Evolutionary conservation across 805 yeast species (phyloP).

Genomic region (Kodamaea hsintzibuensis): DNA sequence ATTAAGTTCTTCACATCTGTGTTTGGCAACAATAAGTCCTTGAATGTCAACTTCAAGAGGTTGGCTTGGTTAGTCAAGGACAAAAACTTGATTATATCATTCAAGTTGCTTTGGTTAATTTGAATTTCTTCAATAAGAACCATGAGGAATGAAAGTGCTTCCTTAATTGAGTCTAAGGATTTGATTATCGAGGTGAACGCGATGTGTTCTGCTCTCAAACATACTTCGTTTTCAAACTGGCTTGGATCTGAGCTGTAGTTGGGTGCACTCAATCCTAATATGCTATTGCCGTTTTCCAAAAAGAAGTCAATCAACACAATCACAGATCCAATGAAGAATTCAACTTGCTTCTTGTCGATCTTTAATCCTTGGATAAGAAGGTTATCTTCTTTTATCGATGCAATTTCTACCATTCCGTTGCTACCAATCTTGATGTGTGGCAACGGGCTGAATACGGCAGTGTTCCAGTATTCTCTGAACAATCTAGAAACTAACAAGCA

Average conservation of each 20-base stretch:
- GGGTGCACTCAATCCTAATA: conserved; percentile 64
- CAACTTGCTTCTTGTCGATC: conserved; percentile 53
- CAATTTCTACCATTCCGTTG: conserved; percentile 37
- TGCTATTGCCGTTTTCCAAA: conserved; percentile 59
- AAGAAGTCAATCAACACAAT: conserved; percentile 70
- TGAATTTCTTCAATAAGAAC: conserved; percentile 75
- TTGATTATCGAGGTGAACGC: conserved; percentile 79
- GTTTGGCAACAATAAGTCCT: conserved; percentile 73
- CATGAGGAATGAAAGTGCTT: conserved; percentile 84
- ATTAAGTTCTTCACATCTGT: conserved; percentile 63
- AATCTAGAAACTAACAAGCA: conserved; percentile 76
- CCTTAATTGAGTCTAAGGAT: conserved; percentile 76
- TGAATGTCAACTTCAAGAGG: conserved; percentile 65
- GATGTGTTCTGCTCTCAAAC: conserved; percentile 86
- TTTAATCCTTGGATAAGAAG: conserved; percentile 46
- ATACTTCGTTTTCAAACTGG: conserved; percentile 59
- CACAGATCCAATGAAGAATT: conserved; percentile 69
- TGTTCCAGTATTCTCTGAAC: conserved; percentile 77
- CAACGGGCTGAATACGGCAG: conserved; percentile 58
- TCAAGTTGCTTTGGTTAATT: conserved; percentile 44
- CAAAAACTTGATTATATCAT: conserved; percentile 69
- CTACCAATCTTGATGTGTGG: conserved; percentile 40
- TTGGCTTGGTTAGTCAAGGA: conserved; percentile 67
- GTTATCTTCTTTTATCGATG: conserved; percentile 45
- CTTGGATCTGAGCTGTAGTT: conserved; percentile 50